Evolutionary conservation across 768 basidiomycete species (phyloP), one percentile per base, ranked within the genome.

Genomic region (Cystoderma amianthinum): DNA sequence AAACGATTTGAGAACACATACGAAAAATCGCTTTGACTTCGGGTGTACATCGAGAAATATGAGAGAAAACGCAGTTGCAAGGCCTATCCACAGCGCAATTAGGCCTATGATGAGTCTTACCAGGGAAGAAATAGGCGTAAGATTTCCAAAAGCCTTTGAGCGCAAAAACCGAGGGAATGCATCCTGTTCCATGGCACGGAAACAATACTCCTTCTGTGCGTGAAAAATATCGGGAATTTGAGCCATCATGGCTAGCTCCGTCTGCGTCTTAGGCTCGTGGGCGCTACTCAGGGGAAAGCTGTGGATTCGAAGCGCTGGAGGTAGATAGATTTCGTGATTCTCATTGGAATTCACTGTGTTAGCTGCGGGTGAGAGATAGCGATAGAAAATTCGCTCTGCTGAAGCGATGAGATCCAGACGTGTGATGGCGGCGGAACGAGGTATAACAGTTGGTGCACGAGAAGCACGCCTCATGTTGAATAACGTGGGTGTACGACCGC

Each of bases 321-420:
- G 96, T 15, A 99, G 83, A 59, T 98, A 98, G 38, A 99, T 94
- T 68, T 98, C 95, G 60, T 97, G 95, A 62, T 92, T 94, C 57
- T 93, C 88, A 10, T 80, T 78, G 12, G 84, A 80, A 47, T 86
- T 80, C 5, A 85, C 76, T 13, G 80, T 74, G 55, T 80, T 82
- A n/a, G 72, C 77, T 23, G 78, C 80, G 4, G 85, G 87, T 4
- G 86, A 85, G 45, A 99, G 82, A 65, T 98, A 98, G 40, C 93
- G 84, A 57, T 84, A 84, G 69, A 82, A 98, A 51, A 99, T 97
- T 55, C 93, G 89, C 57, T 98, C 96, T 7, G 95, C 96, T 21
- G 88, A 90, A 5, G 85, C 85, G 50, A 97, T 78, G 52, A 98
- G 76, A 62, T 97, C 90, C 53, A 81, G 67, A 39, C 92, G 88